Evolutionary conservation across 192 early-diverging fungal genomes (phyloP).

Genomic region (Bifiguratus adelaidae): DNA sequence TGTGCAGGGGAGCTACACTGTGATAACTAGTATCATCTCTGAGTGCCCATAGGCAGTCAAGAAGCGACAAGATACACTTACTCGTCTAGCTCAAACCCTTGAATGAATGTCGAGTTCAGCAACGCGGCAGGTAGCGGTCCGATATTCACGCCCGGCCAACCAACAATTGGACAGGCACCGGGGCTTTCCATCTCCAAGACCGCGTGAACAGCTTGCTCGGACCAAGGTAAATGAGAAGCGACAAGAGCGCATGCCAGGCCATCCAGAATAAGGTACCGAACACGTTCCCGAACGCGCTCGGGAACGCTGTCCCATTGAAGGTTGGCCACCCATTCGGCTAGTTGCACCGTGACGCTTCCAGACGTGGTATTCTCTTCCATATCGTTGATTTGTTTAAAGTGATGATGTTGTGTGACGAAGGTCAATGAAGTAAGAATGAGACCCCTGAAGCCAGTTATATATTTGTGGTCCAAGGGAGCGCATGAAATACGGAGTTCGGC

Average conservation of each 20-base stretch:
- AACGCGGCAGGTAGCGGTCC: conserved; percentile 3
- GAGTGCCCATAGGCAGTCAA: too few relatives aligned
- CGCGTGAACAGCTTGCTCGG: conserved; percentile 1
- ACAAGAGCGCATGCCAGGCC: conserved; percentile 5
- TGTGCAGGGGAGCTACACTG: conserved; percentile 5
- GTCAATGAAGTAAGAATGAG: too few relatives aligned
- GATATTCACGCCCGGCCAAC: conserved; percentile 4
- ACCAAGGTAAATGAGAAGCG: conserved; percentile 3
- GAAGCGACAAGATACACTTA: too few relatives aligned
- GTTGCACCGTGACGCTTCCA: neutral
- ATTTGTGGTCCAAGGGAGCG: too few relatives aligned
- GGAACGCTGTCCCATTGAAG: conserved; percentile 5
- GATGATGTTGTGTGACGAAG: too few relatives aligned
- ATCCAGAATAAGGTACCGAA: conserved; percentile 7
- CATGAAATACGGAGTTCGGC: neutral
- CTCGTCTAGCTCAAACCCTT: conserved; percentile 10
- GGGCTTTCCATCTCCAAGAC: conserved; percentile 5
- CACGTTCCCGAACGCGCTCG: neutral
- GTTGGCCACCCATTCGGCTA: conserved; percentile 1
- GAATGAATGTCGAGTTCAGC: conserved; percentile 8
- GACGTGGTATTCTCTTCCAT: neutral
- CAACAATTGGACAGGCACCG: conserved; percentile 3
- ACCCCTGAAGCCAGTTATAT: too few relatives aligned
- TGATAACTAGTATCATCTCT: too few relatives aligned
- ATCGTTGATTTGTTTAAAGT: too few relatives aligned